Conservation (phyloP, 768 basidiomycete genomes). For the Lentinula detonsa region DNA sequence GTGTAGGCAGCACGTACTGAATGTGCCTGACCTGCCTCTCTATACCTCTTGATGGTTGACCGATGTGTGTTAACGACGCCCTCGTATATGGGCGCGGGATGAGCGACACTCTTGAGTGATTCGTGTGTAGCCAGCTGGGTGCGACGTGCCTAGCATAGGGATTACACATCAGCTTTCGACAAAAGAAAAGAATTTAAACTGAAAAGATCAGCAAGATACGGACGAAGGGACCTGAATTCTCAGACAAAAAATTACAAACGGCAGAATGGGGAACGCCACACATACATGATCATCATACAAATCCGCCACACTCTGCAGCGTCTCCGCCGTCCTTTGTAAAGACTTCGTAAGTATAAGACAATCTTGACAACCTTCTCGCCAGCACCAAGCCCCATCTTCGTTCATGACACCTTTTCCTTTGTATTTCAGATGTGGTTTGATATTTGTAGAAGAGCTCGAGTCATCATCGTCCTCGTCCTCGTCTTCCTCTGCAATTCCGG, state of each 20-base stretch:
- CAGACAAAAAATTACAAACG: no score
- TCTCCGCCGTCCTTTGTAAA: slow-evolving; percentile 69
- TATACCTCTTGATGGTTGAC: slow-evolving; percentile 62
- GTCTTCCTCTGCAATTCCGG: slow-evolving; percentile 40
- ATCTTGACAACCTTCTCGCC: slow-evolving; percentile 73
- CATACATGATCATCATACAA: slow-evolving; percentile 74
- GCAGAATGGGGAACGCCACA: background rate
- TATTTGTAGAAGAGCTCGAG: background rate
- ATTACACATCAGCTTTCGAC: no score
- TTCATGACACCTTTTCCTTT: slow-evolving; percentile 58
- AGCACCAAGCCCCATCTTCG: slow-evolving; percentile 79
- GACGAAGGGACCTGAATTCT: no score
- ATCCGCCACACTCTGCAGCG: slow-evolving; percentile 68
- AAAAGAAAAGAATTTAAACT: no score
- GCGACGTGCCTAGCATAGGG: slow-evolving; percentile 50
- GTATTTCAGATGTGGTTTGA: slow-evolving; percentile 11
- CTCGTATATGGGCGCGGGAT: slow-evolving; percentile 72
- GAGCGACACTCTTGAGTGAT: slow-evolving; percentile 66
- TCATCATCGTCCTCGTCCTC: background rate
- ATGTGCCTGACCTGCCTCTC: slow-evolving; percentile 36
- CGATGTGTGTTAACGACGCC: slow-evolving; percentile 71
- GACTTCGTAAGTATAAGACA: slow-evolving; percentile 78
- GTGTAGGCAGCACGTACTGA: slow-evolving; percentile 20
- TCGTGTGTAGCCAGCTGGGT: slow-evolving; percentile 74
- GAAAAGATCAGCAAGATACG: no score